Evolutionary conservation across 306 rosid genomes (phyloP).

Genomic region (Dryas octopetala): DNA sequence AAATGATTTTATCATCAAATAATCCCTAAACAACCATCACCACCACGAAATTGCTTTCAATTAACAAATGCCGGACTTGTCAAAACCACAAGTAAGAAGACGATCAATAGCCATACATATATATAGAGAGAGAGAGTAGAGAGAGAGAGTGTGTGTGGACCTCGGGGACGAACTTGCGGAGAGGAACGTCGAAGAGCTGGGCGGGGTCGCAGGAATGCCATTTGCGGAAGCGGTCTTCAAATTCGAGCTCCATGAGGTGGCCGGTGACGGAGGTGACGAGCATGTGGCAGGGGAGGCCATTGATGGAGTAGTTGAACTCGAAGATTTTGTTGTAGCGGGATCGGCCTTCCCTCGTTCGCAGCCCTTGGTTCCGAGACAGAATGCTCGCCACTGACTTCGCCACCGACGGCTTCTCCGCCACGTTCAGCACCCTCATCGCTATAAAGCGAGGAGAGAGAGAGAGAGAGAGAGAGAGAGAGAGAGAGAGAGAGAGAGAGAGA

Average conservation of each 20-base stretch:
- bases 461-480: too few relatives aligned
- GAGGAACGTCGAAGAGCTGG: slow-evolving; percentile 67
- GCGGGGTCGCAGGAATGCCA: slow-evolving; percentile 96
- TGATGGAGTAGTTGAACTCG: slow-evolving; percentile 83
- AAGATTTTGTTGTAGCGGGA: slow-evolving; percentile 90
- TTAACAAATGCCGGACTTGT: neutral
- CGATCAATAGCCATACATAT: neutral
- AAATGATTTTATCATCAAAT: neutral
- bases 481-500: too few relatives aligned
- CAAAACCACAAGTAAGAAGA: neutral
- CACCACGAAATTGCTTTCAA: neutral
- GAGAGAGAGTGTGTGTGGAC: slow-evolving; percentile 19
- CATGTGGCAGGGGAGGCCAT: slow-evolving; percentile 73
- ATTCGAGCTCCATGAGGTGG: slow-evolving; percentile 94
- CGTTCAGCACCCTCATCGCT: slow-evolving; percentile 69
- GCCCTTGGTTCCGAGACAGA: slow-evolving; percentile 63
- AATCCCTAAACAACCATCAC: neutral
- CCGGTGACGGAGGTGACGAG: slow-evolving; percentile 91
- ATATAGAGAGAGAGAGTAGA: neutral
- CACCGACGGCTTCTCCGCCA: slow-evolving; percentile 99
- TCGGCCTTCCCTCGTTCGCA: slow-evolving; percentile 75
- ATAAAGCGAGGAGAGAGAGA: too few relatives aligned
- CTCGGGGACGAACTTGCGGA: slow-evolving; percentile 75
- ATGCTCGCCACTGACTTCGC: slow-evolving; percentile 74
- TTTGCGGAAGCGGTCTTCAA: slow-evolving; percentile 78